Conservation (phyloP, 2,329 filamentous ascomycete species). For the Karstenula rhodostoma region DNA sequence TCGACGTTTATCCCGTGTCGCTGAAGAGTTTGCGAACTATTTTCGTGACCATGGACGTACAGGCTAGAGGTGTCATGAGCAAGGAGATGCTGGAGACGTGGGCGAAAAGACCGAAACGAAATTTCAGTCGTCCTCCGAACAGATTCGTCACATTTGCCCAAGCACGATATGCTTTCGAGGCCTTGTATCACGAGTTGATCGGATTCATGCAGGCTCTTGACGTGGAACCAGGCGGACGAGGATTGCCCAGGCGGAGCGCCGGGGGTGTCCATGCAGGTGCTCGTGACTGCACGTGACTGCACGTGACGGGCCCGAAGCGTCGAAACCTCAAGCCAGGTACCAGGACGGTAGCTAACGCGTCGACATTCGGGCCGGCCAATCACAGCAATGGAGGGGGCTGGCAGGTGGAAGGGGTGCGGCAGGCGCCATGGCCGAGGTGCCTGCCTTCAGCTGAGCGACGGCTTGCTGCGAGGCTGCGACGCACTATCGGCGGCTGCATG, state of each 20-base stretch:
- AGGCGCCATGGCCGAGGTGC: conserved; percentile 30
- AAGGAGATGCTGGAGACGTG: conserved; percentile 27
- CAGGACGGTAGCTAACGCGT: not conserved
- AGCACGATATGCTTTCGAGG: conserved; percentile 32
- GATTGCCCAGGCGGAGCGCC: too few species aligned
- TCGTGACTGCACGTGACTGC: not conserved
- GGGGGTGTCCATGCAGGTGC: too few species aligned
- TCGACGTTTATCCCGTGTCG: conserved; percentile 31
- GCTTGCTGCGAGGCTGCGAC: conserved; percentile 21
- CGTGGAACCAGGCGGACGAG: conserved; percentile 11
- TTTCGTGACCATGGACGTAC: conserved; percentile 41
- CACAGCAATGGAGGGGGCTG: conserved; percentile 36
- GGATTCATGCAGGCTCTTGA: conserved; percentile 33
- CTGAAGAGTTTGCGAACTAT: conserved; percentile 39
- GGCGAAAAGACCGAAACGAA: conserved; percentile 33
- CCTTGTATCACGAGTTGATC: conserved; percentile 34
- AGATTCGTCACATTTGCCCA: conserved; percentile 21
- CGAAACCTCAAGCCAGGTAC: not conserved
- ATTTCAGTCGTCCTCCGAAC: conserved; percentile 6
- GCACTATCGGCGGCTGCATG: conserved; percentile 40
- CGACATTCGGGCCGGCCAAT: conserved; percentile 28
- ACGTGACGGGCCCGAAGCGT: too few species aligned
- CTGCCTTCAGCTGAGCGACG: conserved; percentile 43
- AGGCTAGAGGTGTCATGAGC: conserved; percentile 40
- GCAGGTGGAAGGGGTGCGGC: conserved; percentile 28